Percentiles rank a stretch among this genome's conserved stretches.
These are phyloP conservation scores for Amniculicola lignicola DNA, from an alignment of 495 filamentous ascomycete species.

Conservation along the genomic window DNA sequence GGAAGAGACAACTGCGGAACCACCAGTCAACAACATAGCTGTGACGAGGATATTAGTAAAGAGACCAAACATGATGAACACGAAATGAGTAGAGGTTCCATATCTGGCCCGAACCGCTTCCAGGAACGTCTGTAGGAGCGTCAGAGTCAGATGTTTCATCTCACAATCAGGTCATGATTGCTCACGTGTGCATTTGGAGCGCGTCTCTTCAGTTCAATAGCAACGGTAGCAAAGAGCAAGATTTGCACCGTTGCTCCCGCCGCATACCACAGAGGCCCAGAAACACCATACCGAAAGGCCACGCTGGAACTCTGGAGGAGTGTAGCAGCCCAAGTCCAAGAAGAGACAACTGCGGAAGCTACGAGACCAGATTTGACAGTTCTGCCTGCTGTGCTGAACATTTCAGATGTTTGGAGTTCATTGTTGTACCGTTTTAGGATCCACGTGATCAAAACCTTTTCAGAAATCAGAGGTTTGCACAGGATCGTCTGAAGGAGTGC, in stretches of 20 bases:
- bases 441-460: no score
- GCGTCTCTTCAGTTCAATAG: slow-evolving; percentile 36
- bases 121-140: slow-evolving; percentile 37
- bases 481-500: no score
- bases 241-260: slow-evolving; percentile 41
- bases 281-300: slow-evolving; percentile 20
- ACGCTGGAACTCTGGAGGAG: slow-evolving; percentile 34
- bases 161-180: no score
- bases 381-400: slow-evolving; percentile 32
- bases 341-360: slow-evolving; percentile 28
- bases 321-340: slow-evolving; percentile 37
- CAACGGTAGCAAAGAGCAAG: slow-evolving; percentile 36
- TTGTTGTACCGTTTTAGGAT: no score
- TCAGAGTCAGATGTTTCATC: no score
- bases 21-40: slow-evolving; percentile 35
- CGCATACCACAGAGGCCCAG: slow-evolving; percentile 33
- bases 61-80: slow-evolving; percentile 37
- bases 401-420: no score
- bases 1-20: slow-evolving; percentile 34
- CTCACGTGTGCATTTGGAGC: slow-evolving; percentile 35
- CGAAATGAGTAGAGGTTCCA: slow-evolving; percentile 29
- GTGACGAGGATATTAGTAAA: slow-evolving; percentile 37
- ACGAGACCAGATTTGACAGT: slow-evolving; percentile 30
- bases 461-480: no score
- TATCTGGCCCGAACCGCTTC: slow-evolving; percentile 36